These are phyloP conservation scores for Conoideocrella luteorostrata DNA, from an alignment of 2,329 filamentous ascomycete species.

Conservation along the genomic window DNA sequence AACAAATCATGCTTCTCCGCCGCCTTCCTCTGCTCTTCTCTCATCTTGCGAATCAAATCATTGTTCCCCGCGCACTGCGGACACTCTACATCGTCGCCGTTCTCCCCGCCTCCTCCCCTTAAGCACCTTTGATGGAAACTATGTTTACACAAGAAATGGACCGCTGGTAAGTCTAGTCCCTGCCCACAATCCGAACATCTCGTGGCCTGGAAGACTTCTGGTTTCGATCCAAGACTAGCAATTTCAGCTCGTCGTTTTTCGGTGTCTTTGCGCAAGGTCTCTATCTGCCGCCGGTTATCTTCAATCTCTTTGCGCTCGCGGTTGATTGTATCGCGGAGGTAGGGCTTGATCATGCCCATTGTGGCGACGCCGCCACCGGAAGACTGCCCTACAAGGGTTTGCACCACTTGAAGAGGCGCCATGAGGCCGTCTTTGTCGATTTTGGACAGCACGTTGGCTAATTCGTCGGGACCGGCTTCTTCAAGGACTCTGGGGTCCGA, in stretches of 20 bases:
- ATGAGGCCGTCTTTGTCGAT: constrained; percentile 89
- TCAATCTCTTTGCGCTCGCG: constrained; percentile 82
- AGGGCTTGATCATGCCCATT: constrained; percentile 95
- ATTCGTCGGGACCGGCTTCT: constrained; percentile 77
- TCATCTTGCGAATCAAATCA: constrained; percentile 80
- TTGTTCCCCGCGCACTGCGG: constrained; percentile 80
- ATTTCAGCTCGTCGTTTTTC: constrained; percentile 73
- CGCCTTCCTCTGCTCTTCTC: constrained; percentile 78
- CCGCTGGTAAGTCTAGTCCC: constrained; percentile 75
- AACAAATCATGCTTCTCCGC: constrained; percentile 87
- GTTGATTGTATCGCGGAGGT: constrained; percentile 82
- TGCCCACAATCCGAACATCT: constrained; percentile 78
- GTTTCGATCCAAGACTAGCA: constrained; percentile 67
- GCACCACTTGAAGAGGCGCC: constrained; percentile 93
- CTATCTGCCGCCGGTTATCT: constrained; percentile 71
- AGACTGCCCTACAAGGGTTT: constrained; percentile 68
- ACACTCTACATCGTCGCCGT: constrained; percentile 66
- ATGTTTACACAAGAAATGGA: constrained; percentile 96
- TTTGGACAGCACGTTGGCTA: constrained; percentile 71
- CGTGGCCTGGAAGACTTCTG: constrained; percentile 83
- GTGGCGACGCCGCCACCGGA: constrained; percentile 63
- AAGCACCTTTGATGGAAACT: constrained; percentile 92
- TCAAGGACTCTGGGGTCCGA: constrained; percentile 74
- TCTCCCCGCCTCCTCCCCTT: constrained; percentile 30
- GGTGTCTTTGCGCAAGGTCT: constrained; percentile 79